Evolutionary conservation across 352 stramenopile genomes (phyloP).

Genomic region (Vaucheria bursata): DNA sequence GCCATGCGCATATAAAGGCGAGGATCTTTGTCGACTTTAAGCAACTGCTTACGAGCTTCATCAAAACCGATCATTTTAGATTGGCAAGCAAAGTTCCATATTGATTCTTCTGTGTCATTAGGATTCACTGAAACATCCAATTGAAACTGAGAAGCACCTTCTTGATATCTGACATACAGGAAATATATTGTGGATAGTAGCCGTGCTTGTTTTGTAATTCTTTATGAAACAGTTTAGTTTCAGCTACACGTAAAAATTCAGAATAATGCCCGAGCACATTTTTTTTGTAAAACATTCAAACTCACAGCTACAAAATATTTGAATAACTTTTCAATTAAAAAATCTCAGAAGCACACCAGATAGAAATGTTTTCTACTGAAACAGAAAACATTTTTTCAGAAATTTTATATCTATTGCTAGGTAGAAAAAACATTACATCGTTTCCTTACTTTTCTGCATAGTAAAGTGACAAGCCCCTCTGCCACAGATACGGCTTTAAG

Average conservation of each 20-base stretch:
- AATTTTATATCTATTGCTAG: too few relatives aligned
- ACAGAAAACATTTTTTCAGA: too few relatives aligned
- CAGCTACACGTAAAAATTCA: not conserved
- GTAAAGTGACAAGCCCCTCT: conserved; percentile 32
- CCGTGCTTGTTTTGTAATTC: not conserved
- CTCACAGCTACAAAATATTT: too few relatives aligned
- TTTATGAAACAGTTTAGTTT: not conserved
- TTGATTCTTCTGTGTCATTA: conserved; percentile 42
- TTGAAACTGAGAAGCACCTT: conserved; percentile 3
- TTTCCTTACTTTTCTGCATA: conserved; percentile 30
- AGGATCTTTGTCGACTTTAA: conserved; percentile 22
- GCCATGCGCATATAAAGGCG: conserved; percentile 34
- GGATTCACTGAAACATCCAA: conserved; percentile 29
- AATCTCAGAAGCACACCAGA: too few relatives aligned
- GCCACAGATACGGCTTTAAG: conserved; percentile 39
- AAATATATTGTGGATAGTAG: not conserved
- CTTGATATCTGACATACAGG: not conserved
- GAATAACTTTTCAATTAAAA: too few relatives aligned
- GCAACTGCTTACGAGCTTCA: conserved; percentile 13
- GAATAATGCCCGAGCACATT: not conserved
- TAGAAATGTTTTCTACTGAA: too few relatives aligned
- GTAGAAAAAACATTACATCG: too few relatives aligned
- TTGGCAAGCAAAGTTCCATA: conserved; percentile 41
- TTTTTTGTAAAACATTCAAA: too few relatives aligned
- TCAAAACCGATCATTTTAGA: conserved; percentile 35